Conservation (phyloP, 177 flowering plant species). For the Telopea speciosissima region DNA sequence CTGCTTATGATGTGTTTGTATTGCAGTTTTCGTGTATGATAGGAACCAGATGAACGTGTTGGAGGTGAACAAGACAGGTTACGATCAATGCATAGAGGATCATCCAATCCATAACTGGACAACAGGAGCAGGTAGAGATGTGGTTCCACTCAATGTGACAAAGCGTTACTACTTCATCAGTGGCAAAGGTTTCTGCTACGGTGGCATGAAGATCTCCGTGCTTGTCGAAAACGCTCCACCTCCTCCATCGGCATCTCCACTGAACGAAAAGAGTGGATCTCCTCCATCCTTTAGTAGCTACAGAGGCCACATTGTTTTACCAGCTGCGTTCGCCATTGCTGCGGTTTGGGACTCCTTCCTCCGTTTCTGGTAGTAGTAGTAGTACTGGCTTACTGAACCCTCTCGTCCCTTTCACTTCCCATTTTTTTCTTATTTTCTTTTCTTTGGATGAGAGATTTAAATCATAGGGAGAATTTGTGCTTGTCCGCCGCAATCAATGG, state of each 20-base stretch:
- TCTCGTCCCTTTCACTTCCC: too few relatives aligned
- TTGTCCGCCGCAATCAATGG: too few relatives aligned
- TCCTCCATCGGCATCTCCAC: constrained; percentile 19
- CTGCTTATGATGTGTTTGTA: neutral
- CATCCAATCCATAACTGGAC: constrained; percentile 40
- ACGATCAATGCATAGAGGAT: constrained; percentile 30
- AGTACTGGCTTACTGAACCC: too few relatives aligned
- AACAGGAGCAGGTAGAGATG: constrained; percentile 41
- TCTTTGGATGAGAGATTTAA: too few relatives aligned
- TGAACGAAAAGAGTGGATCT: constrained; percentile 14
- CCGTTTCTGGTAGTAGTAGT: constrained; percentile 27
- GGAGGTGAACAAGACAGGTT: constrained; percentile 46
- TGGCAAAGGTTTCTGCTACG: constrained; percentile 42
- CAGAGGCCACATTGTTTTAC: neutral
- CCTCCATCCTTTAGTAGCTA: constrained; percentile 9
- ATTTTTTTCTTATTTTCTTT: too few relatives aligned
- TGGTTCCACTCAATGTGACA: constrained; percentile 32
- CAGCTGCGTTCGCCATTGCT: neutral
- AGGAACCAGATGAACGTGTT: constrained; percentile 31
- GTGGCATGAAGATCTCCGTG: constrained; percentile 38
- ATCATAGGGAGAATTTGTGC: neutral
- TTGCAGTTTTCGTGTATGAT: constrained; percentile 32
- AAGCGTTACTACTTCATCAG: constrained; percentile 45
- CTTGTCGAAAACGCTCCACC: constrained; percentile 14
- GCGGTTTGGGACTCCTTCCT: constrained; percentile 15